Percentiles rank a stretch among this genome's conserved stretches.
phyloP scores from a whole-genome alignment of 2,329 filamentous ascomycete species.

The Remersonia thermophila region DNA sequence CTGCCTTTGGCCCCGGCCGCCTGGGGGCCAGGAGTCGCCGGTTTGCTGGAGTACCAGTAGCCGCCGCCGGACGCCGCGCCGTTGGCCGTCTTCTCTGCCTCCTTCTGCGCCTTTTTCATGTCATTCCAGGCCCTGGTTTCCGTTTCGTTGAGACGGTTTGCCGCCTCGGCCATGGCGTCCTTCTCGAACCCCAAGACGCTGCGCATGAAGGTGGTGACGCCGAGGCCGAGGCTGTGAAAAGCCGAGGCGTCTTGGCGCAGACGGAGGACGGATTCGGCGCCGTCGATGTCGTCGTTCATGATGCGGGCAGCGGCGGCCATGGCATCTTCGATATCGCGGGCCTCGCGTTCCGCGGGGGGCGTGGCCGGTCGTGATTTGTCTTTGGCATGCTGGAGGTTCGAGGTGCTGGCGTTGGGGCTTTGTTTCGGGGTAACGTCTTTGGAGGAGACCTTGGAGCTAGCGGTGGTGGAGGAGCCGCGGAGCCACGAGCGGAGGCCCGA shows the following conservation, averaged over 20 bases:
- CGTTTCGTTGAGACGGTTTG: conserved; percentile 56
- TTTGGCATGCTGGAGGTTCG: conserved; percentile 8
- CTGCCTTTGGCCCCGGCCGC: conserved; percentile 22
- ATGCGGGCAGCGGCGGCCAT: conserved; percentile 57
- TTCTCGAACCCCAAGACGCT: conserved; percentile 87
- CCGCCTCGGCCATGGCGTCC: conserved; percentile 75
- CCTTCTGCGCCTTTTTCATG: conserved; percentile 60
- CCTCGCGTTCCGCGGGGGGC: conserved; percentile 26
- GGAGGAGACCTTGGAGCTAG: conserved; percentile 18
- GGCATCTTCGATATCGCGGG: conserved; percentile 45
- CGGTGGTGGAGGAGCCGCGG: conserved; percentile 26
- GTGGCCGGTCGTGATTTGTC: conserved; percentile 7
- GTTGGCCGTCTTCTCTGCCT: conserved; percentile 25
- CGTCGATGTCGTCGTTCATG: conserved; percentile 82
- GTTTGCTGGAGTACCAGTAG: conserved; percentile 16
- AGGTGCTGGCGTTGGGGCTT: conserved; percentile 14
- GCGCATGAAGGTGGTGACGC: conserved; percentile 72
- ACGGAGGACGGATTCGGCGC: conserved; percentile 62
- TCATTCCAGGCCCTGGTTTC: conserved; percentile 68
- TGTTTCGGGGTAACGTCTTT: conserved; percentile 9
- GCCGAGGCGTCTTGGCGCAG: conserved; percentile 62
- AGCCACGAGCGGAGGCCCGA: conserved; percentile 37
- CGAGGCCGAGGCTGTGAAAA: conserved; percentile 78
- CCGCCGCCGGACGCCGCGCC: conserved; percentile 11
- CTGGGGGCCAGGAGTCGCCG: conserved; percentile 11